Evolutionary conservation across 345 rosid species (phyloP).

Genomic region (Eucalyptus brandiana): DNA sequence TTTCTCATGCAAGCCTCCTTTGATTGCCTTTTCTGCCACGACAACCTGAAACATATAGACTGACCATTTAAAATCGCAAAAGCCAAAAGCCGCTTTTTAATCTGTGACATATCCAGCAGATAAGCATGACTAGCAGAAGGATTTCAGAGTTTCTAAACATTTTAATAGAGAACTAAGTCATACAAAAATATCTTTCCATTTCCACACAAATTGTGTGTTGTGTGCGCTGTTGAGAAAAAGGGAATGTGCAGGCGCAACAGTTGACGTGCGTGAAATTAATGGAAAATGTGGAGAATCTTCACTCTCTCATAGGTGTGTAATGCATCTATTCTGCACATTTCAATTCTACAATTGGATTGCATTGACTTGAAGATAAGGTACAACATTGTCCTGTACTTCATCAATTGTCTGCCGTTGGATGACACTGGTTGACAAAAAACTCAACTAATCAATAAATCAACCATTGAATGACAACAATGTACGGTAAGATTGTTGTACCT

Average conservation of each 20-base stretch:
- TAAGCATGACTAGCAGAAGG: neutral
- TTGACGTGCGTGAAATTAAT: neutral
- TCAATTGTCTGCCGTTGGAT: neutral
- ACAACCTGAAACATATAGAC: slow-evolving; percentile 35
- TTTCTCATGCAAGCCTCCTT: slow-evolving; percentile 82
- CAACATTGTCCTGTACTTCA: neutral
- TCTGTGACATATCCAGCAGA: neutral
- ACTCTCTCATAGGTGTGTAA: neutral
- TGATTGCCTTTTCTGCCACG: slow-evolving; percentile 66
- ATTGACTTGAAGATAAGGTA: neutral
- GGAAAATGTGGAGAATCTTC: neutral
- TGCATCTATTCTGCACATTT: neutral
- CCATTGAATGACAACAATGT: neutral
- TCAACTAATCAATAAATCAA: neutral
- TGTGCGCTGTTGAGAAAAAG: neutral
- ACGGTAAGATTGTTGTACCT: neutral
- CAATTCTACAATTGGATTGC: neutral
- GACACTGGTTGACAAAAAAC: neutral
- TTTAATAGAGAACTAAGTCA: neutral
- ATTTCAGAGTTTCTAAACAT: neutral
- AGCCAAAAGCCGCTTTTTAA: neutral
- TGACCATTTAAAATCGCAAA: neutral
- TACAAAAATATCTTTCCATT: neutral
- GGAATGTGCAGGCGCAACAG: neutral
- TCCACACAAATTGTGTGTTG: neutral